phyloP scores from a whole-genome alignment of 352 stramenopile genomes.

The Phytophthora litchii region DNA sequence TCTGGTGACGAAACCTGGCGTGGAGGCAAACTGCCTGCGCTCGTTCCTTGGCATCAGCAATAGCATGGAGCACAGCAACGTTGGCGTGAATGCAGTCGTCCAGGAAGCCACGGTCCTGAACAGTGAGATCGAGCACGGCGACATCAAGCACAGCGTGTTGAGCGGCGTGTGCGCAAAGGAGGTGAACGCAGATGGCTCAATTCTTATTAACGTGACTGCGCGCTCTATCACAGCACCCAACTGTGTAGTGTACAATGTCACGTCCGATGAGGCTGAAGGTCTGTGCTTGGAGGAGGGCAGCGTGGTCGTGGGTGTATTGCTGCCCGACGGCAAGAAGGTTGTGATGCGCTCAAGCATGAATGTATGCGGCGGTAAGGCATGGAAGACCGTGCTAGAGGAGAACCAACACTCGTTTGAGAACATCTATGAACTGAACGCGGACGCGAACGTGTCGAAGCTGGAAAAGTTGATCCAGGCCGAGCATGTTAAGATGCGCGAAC shows the following conservation, averaged over 20 bases:
- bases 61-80: conserved; percentile 74
- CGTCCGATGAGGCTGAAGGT: conserved; percentile 89
- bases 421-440: conserved; percentile 94
- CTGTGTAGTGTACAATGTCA: conserved; percentile 98
- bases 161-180: conserved; percentile 90
- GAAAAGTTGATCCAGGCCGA: conserved; percentile 87
- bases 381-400: conserved; percentile 92
- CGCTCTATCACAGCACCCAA: conserved; percentile 95
- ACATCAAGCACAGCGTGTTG: conserved; percentile 86
- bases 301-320: conserved; percentile 94
- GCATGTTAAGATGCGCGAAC: conserved; percentile 77
- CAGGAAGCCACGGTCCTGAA: conserved; percentile 80
- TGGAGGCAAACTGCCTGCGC: conserved; percentile 82
- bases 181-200: conserved; percentile 94
- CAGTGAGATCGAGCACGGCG: conserved; percentile 70
- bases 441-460: conserved; percentile 85
- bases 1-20: conserved; percentile 89
- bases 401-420: conserved; percentile 96
- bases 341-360: conserved; percentile 92
- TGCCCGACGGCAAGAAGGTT: conserved; percentile 92
- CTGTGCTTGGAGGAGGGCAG: conserved; percentile 93
- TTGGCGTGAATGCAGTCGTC: conserved; percentile 62
- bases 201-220: conserved; percentile 98
- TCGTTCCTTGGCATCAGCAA: conserved; percentile 84
- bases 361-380: conserved; percentile 94